Base-by-base conservation (phyloP, 2,329 filamentous ascomycete species). In the Neofusicoccum parvum region DNA sequence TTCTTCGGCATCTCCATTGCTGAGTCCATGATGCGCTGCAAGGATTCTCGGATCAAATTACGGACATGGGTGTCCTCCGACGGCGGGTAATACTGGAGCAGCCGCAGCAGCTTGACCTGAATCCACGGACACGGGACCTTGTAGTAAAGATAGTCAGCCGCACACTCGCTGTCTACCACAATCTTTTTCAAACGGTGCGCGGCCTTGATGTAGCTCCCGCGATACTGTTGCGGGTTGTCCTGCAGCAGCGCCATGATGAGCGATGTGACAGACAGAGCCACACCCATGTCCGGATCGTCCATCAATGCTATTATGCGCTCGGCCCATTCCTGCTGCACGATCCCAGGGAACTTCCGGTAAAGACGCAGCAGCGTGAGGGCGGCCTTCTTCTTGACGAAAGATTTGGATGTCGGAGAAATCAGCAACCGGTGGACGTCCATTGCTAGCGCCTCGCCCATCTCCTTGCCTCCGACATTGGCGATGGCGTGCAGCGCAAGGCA, bases 41-140 rank as follows among this genome's bases (percentile, higher is more conserved):
- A 80, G 1, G 94, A 94, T 74, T 97, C 91, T 53, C 95, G 90
- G 69, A 99, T 95, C 80, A 99, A 89, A 50, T 92, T 90, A 65
- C 94, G 91, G 46, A 97, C 88, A 76, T 97, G 92, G 37, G 90
- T 93, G 75, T 99, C 95, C 73, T 98, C 94, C 94, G 71, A 64
- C 51, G 95, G 94, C 32, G 94, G 91, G 78, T 97, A 99, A 78
- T 98, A 99, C 79, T 99, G 95, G 69, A 99, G 84, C 67, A 99
- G 80, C 68, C 94, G 88, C 70, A 99, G 80, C 17, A 99, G 85
- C 81, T 99, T 99, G 73, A 98, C 91, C 79, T 98, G 94, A 66
- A 99, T 89, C 95, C 95, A 99, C 2, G 95, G 95, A 75, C 95
- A 99, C 1, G 95, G 95, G n/a, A 99, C 95, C 74, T 97, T 97